Conservation (phyloP, 2,329 filamentous ascomycete species). For the Amylocarpus encephaloides region DNA sequence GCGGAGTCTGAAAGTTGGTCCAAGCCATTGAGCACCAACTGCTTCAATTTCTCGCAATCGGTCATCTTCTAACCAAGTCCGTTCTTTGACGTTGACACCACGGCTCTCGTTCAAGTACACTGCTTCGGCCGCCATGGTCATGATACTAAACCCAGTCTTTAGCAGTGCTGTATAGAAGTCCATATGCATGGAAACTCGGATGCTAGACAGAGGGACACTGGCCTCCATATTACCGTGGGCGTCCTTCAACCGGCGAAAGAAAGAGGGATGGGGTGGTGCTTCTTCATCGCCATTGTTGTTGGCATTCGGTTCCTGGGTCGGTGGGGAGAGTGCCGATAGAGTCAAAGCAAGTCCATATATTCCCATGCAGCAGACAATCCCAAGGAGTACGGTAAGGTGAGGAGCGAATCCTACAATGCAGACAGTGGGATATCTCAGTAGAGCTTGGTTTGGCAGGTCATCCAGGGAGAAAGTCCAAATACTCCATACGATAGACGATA, state of each 20-base stretch:
- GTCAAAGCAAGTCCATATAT: slow-evolving; percentile 75
- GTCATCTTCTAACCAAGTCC: slow-evolving; percentile 91
- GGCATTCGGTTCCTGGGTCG: slow-evolving; percentile 13
- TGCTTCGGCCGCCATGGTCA: slow-evolving; percentile 91
- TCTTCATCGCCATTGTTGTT: slow-evolving; percentile 31
- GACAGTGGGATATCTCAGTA: slow-evolving; percentile 85
- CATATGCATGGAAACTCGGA: slow-evolving; percentile 78
- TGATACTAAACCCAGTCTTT: slow-evolving; percentile 76
- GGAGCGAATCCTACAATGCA: slow-evolving; percentile 94
- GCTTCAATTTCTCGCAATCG: slow-evolving; percentile 70
- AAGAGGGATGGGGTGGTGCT: slow-evolving; percentile 37
- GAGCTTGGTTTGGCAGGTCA: slow-evolving; percentile 54
- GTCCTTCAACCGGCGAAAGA: slow-evolving; percentile 55
- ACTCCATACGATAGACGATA: slow-evolving; percentile 77
- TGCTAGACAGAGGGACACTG: slow-evolving; percentile 74
- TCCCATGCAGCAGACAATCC: slow-evolving; percentile 65
- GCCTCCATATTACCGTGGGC: slow-evolving; percentile 90
- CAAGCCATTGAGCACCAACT: slow-evolving; percentile 30
- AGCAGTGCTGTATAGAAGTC: slow-evolving; percentile 93
- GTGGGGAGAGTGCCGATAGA: slow-evolving; percentile 56
- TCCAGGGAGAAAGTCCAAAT: slow-evolving; percentile 56
- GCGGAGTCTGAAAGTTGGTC: slow-evolving; percentile 27
- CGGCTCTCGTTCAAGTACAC: slow-evolving; percentile 91
- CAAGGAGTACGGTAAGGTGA: slow-evolving; percentile 77
- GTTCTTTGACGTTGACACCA: slow-evolving; percentile 62